These are phyloP conservation scores for Xylaria telfairii DNA, from an alignment of 495 filamentous ascomycete genomes.

Conservation along the genomic window DNA sequence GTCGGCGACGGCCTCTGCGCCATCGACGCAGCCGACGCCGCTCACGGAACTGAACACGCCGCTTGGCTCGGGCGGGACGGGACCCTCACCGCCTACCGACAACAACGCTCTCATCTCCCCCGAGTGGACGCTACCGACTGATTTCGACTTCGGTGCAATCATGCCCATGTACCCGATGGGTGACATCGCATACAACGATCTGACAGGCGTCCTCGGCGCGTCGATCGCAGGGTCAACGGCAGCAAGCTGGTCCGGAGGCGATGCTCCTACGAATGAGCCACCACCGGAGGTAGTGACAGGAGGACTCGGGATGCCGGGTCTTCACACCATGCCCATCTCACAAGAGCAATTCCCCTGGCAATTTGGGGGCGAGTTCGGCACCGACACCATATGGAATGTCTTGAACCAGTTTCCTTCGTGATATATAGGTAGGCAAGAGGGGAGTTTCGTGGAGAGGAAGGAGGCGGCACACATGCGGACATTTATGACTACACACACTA, in stretches of 20 bases:
- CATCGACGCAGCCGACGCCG: constrained; percentile 11
- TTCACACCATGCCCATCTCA: constrained; percentile 25
- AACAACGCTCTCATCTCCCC: constrained; percentile 30
- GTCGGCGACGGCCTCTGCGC: constrained; percentile 15
- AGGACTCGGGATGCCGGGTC: constrained; percentile 1
- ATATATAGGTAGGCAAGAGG: background rate
- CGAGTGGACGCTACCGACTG: constrained; percentile 44
- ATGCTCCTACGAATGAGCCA: background rate
- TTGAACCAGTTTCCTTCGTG: constrained; percentile 52
- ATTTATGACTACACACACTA: background rate
- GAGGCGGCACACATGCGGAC: background rate
- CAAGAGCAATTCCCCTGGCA: constrained; percentile 32
- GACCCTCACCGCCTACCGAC: constrained; percentile 31
- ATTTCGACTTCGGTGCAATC: constrained; percentile 55
- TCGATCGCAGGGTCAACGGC: constrained; percentile 23
- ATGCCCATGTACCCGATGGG: constrained; percentile 60
- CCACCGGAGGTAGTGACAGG: background rate
- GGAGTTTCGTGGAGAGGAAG: background rate
- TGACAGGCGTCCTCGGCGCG: constrained; percentile 43
- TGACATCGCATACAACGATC: constrained; percentile 59
- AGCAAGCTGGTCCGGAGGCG: constrained; percentile 1
- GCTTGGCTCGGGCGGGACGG: constrained; percentile 27
- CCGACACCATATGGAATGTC: constrained; percentile 60
- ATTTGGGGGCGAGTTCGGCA: constrained; percentile 56
- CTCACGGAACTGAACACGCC: constrained; percentile 28